Percentiles rank a stretch among this genome's conserved stretches.
Conservation (phyloP, 2,329 filamentous ascomycete species). For the Pseudocercospora ulei region DNA sequence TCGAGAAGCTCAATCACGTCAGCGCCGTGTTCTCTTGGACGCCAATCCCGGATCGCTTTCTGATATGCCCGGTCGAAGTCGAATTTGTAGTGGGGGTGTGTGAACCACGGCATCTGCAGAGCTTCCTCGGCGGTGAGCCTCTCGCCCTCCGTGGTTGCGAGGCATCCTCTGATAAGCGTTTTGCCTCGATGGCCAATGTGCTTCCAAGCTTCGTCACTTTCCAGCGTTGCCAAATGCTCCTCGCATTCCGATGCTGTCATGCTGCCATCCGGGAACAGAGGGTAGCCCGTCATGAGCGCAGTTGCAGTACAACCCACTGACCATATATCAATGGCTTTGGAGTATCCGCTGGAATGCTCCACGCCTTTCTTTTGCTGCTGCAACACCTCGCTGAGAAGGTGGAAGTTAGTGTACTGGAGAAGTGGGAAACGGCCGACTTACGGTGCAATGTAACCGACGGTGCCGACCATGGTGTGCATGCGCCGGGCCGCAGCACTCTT, state of each 20-base stretch:
- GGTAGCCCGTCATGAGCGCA: slow-evolving; percentile 45
- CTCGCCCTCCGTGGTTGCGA: slow-evolving; percentile 43
- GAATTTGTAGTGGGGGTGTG: slow-evolving; percentile 40
- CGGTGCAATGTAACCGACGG: slow-evolving; percentile 51
- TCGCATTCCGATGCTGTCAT: slow-evolving; percentile 14
- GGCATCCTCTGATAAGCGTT: slow-evolving; percentile 46
- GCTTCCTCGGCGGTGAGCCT: slow-evolving; percentile 49
- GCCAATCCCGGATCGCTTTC: slow-evolving; percentile 44
- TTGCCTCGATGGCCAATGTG: slow-evolving; percentile 38
- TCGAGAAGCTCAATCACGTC: slow-evolving; percentile 19
- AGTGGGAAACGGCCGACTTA: slow-evolving; percentile 38
- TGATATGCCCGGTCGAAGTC: slow-evolving; percentile 46
- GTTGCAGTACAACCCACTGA: slow-evolving; percentile 50
- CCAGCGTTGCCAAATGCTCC: slow-evolving; percentile 38
- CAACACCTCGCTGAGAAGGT: slow-evolving; percentile 34
- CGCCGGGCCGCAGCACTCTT: slow-evolving; percentile 30
- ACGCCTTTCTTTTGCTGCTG: slow-evolving; percentile 20
- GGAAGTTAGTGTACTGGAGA: slow-evolving; percentile 7
- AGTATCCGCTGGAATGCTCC: slow-evolving; percentile 41
- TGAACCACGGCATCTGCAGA: slow-evolving; percentile 49
- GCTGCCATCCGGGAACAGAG: slow-evolving; percentile 38
- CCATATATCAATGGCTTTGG: slow-evolving; percentile 53
- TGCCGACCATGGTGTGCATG: slow-evolving; percentile 50
- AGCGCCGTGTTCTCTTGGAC: slow-evolving; percentile 29
- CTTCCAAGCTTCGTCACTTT: slow-evolving; percentile 39